Evolutionary conservation across 139 green algal species (phyloP), one percentile per base, ranked within the genome.

Genomic region (Volvox africanus): DNA sequence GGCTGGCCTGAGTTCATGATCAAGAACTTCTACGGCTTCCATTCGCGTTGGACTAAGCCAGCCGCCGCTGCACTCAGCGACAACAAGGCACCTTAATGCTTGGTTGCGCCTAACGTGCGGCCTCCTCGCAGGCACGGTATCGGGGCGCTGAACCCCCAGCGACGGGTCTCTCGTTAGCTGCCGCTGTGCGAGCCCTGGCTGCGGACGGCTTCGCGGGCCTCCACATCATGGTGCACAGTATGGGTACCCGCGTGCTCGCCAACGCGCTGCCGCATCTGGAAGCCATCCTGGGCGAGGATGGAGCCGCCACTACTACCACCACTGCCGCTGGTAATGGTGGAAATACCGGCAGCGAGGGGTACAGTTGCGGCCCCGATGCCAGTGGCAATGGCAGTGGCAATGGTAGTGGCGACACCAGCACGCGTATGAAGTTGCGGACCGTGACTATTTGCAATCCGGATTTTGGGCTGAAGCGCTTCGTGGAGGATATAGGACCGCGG

Each of bases 141-240:
- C 21, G 32, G 0, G 86, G 24, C 61, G 90, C 86, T 26, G 90
- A 93, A 67, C 11, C 26, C 12, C 80, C 76, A 35, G 55, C 78
- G 75, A 93, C 90, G 16, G 80, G 61, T 5, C 28, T 89, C 14
- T 85, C 79, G 13, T 67, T 94, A 32, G 61, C 73, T 20, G 55
- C 84, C 21, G 55, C 73, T 22, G 80, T 94, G 61, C 82, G 82
- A 5, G 35, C 77, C 21, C 92, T 94, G 37, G 33, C 68, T 17
- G 88, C 82, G 5, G 71, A 91, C 83, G 86, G 86, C 44, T 93
- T 88, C 92, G 11, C 33, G 32, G 65, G 69, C 5, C 67, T 93
- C 24, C 92, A 94, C 92, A 86, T 94, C 21, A 11, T 94, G 33
- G 87, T 92, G 32, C 92, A 94, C 88, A 89, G 73, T 69, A 93